phyloP scores from a whole-genome alignment of 225 moss, liverwort and hornwort species.

The Thuidium tamariscinum region DNA sequence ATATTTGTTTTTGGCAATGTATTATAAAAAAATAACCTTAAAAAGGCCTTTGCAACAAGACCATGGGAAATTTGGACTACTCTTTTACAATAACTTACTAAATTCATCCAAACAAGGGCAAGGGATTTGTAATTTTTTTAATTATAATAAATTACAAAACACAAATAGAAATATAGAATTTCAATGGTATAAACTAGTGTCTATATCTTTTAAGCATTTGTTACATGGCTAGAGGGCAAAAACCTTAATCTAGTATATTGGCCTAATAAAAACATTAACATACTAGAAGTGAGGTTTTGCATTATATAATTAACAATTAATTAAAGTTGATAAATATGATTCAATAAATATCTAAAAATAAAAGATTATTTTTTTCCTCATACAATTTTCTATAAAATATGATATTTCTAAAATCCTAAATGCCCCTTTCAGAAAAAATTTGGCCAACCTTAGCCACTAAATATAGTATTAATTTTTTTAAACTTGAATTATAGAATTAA shows the following conservation, averaged over 20 bases:
- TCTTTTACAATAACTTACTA: not conserved
- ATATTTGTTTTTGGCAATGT: not conserved
- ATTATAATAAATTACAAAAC: not conserved
- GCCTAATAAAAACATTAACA: not conserved
- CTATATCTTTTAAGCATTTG: fast-evolving
- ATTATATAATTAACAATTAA: not conserved
- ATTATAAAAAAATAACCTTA: fast-evolving
- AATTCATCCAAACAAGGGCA: not conserved
- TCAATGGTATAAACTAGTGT: not conserved
- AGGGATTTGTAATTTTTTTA: not conserved
- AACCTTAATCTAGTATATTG: not conserved
- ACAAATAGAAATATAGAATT: not conserved
- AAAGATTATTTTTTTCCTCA: not conserved
- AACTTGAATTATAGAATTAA: too few relatives aligned
- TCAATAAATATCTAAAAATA: not conserved
- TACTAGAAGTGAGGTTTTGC: fast-evolving
- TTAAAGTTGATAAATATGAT: not conserved
- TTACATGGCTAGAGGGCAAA: fast-evolving
- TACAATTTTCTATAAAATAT: too few relatives aligned
- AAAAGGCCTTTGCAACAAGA: not conserved
- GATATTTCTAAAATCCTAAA: not conserved
- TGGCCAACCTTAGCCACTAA: too few relatives aligned
- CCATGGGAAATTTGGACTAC: not conserved
- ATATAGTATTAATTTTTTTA: not conserved
- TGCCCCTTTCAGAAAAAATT: fast-evolving